phyloP scores from a whole-genome alignment of 139 green algal genomes.

The Micractinium sp. region DNA sequence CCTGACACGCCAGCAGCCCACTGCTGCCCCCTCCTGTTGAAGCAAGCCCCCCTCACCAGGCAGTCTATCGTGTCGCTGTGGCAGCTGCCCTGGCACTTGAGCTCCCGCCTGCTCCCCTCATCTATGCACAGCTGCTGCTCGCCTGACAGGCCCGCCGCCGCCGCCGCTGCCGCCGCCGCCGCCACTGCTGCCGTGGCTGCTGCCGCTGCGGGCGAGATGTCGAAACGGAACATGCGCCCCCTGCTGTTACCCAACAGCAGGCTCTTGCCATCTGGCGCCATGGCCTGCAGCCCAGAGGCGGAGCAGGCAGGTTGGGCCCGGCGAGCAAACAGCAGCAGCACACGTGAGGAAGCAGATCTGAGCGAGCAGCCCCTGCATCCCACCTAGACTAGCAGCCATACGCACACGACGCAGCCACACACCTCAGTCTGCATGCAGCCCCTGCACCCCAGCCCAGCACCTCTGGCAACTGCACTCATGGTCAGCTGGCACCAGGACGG shows the following conservation, averaged over 20 bases:
- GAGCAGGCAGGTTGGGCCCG: neutral
- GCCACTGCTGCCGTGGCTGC: neutral
- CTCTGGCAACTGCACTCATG: no score
- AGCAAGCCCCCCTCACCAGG: slow-evolving; percentile 44
- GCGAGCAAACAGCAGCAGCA: no score
- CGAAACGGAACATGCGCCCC: slow-evolving; percentile 40
- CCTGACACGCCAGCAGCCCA: no score
- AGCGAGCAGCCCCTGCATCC: no score
- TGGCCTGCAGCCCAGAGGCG: slow-evolving; percentile 33
- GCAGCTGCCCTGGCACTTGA: slow-evolving; percentile 32
- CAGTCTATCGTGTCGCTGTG: slow-evolving; percentile 58
- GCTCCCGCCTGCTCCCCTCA: slow-evolving; percentile 13
- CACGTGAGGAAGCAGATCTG: no score
- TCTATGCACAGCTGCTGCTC: neutral
- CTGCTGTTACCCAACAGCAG: slow-evolving; percentile 37
- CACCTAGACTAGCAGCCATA: no score
- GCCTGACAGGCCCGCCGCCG: neutral
- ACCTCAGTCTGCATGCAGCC: no score
- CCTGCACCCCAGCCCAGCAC: no score
- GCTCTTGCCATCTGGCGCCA: slow-evolving; percentile 38
- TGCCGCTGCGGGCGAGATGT: slow-evolving; percentile 1
- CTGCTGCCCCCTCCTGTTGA: no score
- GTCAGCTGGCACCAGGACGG: no score
- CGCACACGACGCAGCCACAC: neutral
- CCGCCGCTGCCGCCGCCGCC: neutral